These are phyloP conservation scores for Herpotrichia juniperi DNA, from an alignment of 2,329 filamentous ascomycete genomes.

Conservation along the genomic window DNA sequence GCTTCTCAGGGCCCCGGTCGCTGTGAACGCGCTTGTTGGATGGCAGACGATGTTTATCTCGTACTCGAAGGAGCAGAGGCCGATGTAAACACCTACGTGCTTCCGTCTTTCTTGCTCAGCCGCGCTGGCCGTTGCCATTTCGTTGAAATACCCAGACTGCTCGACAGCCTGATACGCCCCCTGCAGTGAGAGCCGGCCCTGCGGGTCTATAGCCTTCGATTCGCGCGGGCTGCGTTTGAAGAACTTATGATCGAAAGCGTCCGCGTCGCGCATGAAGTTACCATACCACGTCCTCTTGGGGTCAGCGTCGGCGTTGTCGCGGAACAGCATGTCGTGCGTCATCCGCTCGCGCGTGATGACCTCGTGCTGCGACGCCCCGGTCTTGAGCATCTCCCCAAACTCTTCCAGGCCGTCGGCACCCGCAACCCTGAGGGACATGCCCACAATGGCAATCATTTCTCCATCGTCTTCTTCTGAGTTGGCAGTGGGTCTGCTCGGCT, in stretches of 20 bases:
- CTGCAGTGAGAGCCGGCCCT: slow-evolving; percentile 33
- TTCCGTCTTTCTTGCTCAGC: slow-evolving; percentile 45
- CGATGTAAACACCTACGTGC: no score
- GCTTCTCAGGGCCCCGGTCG: slow-evolving; percentile 26
- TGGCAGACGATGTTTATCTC: slow-evolving; percentile 6
- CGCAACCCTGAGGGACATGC: neutral
- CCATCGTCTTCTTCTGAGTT: no score
- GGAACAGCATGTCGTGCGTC: neutral
- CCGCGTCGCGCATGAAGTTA: slow-evolving; percentile 32
- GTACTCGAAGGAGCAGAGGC: no score
- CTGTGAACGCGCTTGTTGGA: slow-evolving; percentile 20
- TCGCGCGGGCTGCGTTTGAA: slow-evolving; percentile 28
- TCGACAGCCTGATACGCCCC: slow-evolving; percentile 46
- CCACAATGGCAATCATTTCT: slow-evolving; percentile 4
- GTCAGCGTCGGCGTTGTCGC: neutral
- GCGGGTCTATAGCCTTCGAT: slow-evolving; percentile 31
- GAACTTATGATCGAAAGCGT: slow-evolving; percentile 41
- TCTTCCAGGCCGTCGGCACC: slow-evolving; percentile 1
- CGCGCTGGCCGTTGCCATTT: slow-evolving; percentile 37
- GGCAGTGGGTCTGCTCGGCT: no score
- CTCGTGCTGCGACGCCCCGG: slow-evolving; percentile 35
- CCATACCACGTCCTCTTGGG: slow-evolving; percentile 2
- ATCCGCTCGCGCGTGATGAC: slow-evolving; percentile 12
- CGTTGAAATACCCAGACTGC: slow-evolving; percentile 27
- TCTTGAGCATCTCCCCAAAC: slow-evolving; percentile 1